Percentiles rank a stretch among this genome's conserved stretches.
phyloP scores from a whole-genome alignment of 495 filamentous ascomycete genomes.

The Penicillium odoratum region DNA sequence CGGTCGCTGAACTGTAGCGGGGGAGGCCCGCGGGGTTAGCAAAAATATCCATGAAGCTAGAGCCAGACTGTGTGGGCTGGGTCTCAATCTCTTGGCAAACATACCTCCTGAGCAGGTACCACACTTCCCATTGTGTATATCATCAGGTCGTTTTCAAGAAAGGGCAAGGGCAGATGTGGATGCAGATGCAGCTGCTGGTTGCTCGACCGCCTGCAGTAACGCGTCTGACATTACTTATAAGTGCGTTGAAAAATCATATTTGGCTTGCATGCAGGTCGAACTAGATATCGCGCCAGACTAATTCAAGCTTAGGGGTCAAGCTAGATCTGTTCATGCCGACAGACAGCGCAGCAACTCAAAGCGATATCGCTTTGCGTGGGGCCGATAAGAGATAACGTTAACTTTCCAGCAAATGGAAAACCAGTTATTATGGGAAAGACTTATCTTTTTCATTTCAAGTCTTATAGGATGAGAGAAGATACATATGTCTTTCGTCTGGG shows the following conservation, averaged over 20 bases:
- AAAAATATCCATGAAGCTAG: background rate
- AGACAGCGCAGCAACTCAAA: background rate
- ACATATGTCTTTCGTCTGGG: background rate
- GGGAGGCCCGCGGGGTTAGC: background rate
- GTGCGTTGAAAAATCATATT: slow-evolving; percentile 12
- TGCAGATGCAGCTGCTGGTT: background rate
- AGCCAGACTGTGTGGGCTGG: background rate
- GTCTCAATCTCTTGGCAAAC: background rate
- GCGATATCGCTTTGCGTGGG: slow-evolving; percentile 12
- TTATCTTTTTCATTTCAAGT: background rate
- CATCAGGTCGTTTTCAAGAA: background rate
- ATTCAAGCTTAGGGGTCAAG: background rate
- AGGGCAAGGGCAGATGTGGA: background rate
- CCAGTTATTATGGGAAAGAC: too few relatives aligned
- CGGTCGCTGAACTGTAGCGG: slow-evolving; percentile 6
- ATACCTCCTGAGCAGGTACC: background rate
- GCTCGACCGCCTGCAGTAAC: slow-evolving; percentile 8
- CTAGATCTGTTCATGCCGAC: too few relatives aligned
- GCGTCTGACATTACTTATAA: slow-evolving; percentile 27
- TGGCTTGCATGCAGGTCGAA: background rate
- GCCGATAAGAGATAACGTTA: slow-evolving; percentile 20
- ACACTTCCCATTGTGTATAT: slow-evolving; percentile 11
- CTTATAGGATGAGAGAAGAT: background rate
- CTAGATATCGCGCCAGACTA: background rate
- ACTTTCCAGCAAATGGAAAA: slow-evolving; percentile 2